Conservation (phyloP, 2,329 filamentous ascomycete species). For the Hymenoscyphus scutula region DNA sequence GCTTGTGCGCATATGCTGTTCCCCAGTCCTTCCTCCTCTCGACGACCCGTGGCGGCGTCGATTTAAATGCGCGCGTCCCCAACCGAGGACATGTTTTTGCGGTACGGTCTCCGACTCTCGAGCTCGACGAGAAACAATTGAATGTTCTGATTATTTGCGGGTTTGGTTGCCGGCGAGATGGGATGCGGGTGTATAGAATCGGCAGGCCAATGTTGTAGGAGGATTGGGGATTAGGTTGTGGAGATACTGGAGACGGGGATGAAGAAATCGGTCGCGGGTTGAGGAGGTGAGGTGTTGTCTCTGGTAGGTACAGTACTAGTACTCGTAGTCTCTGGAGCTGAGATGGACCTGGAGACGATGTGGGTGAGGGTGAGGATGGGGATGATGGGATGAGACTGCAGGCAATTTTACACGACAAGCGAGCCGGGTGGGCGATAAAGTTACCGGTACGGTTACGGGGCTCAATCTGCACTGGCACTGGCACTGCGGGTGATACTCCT, state of each 20-base stretch:
- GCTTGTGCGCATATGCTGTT: conserved; percentile 3
- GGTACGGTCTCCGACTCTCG: not conserved
- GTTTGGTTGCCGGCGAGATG: not conserved
- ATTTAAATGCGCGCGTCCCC: not conserved
- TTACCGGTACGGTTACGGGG: not conserved
- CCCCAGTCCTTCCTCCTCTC: not conserved
- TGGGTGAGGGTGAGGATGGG: not conserved
- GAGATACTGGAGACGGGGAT: not conserved
- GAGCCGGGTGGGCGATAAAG: not conserved
- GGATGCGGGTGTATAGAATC: not conserved
- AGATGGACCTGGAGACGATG: too few relatives aligned
- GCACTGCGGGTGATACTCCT: too few relatives aligned
- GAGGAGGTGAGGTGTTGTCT: not conserved
- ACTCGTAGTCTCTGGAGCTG: too few relatives aligned
- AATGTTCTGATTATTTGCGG: not conserved
- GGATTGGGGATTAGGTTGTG: not conserved
- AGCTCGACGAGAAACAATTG: not conserved
- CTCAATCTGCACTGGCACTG: too few relatives aligned
- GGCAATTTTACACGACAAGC: too few relatives aligned
- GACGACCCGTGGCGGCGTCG: conserved; percentile 3
- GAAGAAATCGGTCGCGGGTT: not conserved
- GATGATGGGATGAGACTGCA: not conserved
- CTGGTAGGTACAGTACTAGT: too few relatives aligned
- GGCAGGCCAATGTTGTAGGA: not conserved
- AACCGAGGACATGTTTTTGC: conserved; percentile 1